Conservation (phyloP, 129 eudicot species). For the Dittrichia graveolens region DNA sequence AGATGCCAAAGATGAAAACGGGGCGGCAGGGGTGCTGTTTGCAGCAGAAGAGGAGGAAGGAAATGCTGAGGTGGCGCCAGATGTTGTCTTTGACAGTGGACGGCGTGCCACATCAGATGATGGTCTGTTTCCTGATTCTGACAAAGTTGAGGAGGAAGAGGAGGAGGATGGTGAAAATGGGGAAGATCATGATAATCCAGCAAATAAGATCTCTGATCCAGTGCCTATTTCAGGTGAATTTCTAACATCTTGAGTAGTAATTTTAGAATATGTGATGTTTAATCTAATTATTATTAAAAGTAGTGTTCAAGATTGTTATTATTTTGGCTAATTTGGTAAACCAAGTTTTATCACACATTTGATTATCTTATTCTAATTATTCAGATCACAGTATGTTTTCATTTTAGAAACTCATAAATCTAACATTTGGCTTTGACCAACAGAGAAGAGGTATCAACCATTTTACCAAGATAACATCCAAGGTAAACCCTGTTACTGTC, state of each 20-base stretch:
- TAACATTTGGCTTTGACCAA: conserved; percentile 35
- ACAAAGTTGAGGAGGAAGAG: conserved; percentile 40
- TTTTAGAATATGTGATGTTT: background rate
- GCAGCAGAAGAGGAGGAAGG: conserved; percentile 48
- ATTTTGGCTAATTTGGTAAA: too few relatives aligned
- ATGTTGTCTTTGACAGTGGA: conserved; percentile 42
- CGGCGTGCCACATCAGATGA: conserved; percentile 44
- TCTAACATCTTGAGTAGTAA: background rate
- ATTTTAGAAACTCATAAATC: conserved; percentile 3
- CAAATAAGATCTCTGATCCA: conserved; percentile 40
- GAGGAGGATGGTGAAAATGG: conserved; percentile 23
- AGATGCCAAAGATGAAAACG: conserved; percentile 42
- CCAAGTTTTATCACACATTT: too few relatives aligned
- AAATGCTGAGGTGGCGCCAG: conserved; percentile 36
- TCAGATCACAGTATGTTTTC: background rate
- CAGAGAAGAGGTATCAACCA: conserved; percentile 61
- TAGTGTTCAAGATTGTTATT: too few relatives aligned
- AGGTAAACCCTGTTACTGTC: conserved; percentile 43
- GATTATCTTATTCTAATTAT: too few relatives aligned
- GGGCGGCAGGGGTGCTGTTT: conserved; percentile 29
- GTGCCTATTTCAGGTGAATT: conserved; percentile 72
- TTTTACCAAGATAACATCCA: conserved; percentile 47
- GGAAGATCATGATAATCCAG: conserved; percentile 26
- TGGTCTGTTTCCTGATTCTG: conserved; percentile 50
- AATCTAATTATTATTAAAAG: too few relatives aligned